Conservation (phyloP, 1,284 basidiomycete genomes). For the Neotropicomus parvogracilis region DNA sequence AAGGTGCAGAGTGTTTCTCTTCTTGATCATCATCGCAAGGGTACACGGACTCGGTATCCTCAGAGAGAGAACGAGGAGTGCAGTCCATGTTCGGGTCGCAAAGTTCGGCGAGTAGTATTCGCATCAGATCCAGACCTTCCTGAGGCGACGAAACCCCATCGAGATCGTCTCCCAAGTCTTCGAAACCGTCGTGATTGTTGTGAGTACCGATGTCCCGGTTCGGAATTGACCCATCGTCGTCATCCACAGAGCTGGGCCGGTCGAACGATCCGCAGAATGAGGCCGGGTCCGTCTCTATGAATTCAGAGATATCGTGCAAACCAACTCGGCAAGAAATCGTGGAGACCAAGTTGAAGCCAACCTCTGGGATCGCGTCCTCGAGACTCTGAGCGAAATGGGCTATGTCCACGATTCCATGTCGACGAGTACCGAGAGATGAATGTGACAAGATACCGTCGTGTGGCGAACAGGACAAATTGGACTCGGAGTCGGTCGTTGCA, state of each 20-base stretch:
- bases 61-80: slow-evolving; percentile 7
- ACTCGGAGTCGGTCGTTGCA: not conserved
- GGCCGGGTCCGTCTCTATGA: not conserved
- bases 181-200: not conserved
- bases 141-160: not conserved
- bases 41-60: slow-evolving; percentile 9
- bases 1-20: not conserved
- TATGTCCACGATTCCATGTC: slow-evolving; percentile 18
- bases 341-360: not conserved
- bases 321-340: not conserved
- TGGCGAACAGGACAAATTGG: not conserved
- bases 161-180: not conserved
- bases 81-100: slow-evolving; percentile 13
- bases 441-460: not conserved
- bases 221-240: not conserved
- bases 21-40: not conserved
- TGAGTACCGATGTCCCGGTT: not conserved
- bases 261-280: not conserved
- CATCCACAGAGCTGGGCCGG: not conserved
- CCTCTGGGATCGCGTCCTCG: not conserved
- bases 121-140: slow-evolving; percentile 12
- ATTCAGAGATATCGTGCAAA: slow-evolving; percentile 1
- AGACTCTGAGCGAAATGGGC: slow-evolving; percentile 1
- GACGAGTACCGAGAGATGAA: slow-evolving; percentile 1
- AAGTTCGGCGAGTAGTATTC: slow-evolving; percentile 19